phyloP scores from a whole-genome alignment of 192 early-diverging fungal genomes.

The Rhizophagus sp. region DNA sequence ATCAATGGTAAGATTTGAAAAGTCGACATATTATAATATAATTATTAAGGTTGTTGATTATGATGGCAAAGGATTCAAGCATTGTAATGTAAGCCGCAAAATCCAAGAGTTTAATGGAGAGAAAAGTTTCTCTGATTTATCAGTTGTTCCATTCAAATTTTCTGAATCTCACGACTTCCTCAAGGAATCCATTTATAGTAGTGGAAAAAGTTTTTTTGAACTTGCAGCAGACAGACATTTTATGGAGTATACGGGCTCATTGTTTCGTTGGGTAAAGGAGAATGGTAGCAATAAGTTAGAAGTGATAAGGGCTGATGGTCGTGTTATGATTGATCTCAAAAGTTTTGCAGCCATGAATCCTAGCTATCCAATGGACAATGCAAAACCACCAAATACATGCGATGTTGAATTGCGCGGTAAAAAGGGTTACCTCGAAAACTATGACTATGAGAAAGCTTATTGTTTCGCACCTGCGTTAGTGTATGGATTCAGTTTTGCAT shows the following conservation, averaged over 20 bases:
- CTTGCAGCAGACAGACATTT: not conserved
- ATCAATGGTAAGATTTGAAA: not conserved
- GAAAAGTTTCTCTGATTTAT: not conserved
- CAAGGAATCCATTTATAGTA: not conserved
- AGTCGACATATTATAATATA: not conserved
- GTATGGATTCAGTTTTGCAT: not conserved
- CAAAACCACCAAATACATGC: not conserved
- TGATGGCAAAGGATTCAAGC: not conserved
- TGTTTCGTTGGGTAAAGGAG: not conserved
- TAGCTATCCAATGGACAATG: not conserved
- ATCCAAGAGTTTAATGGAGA: not conserved
- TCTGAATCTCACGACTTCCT: not conserved
- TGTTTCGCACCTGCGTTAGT: not conserved
- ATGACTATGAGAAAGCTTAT: not conserved
- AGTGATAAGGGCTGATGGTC: not conserved
- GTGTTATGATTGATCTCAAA: slow-evolving; percentile 1
- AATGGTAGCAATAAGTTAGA: not conserved
- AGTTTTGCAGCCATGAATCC: not conserved
- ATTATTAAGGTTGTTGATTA: not conserved
- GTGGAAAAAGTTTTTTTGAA: not conserved
- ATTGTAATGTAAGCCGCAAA: not conserved
- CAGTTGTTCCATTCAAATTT: not conserved
- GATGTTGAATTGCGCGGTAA: not conserved
- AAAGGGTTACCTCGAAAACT: not conserved
- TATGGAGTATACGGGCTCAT: not conserved